Base-by-base conservation (phyloP, 108 stramenopile genomes). In the Phaeodactylum tricornutum region DNA sequence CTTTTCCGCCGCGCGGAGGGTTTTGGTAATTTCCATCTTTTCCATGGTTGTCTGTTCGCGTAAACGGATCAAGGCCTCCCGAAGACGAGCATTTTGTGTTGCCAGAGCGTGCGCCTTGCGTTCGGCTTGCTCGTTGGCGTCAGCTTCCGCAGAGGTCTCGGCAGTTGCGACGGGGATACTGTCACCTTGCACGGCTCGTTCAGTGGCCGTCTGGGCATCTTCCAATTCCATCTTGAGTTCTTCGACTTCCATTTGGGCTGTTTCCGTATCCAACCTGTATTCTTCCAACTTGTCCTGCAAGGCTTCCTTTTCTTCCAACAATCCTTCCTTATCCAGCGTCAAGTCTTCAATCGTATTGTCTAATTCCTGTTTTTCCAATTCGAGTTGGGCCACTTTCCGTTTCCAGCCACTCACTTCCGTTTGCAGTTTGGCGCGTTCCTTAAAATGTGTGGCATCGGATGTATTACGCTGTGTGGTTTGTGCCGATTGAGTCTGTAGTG, bases 291-390 rank as follows among this genome's bases (percentile, higher is more conserved):
- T 46, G 62, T 90, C 84, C 41, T 74, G 58, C 48, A 90, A 45
- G 9, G 49, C 47, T 53, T 90, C 88, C 50, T 80, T 83, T 67
- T 85, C 80, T 64, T 89, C 80, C 49, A 52, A 47, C 16, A 89
- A 35, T 36, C 67, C 66, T 36, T 89, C 87, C 56, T 89, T 89
- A 48, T 89, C 87, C 60, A 89, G 59, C 9, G 81, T 63, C 53
- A 89, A 61, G 22, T 89, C 87, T 62, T 89, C 87, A 28, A 84
- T 59, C 1, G 75, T 67, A 17, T 57, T 44, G 42, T 89, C 83
- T 43, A 73, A 49, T 29, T 89, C 83, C 38, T 69, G 61, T 33
- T 75, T 77, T 25, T 82, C 83, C 22, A 71, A 42, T 42, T 67
- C 64, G 29, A 82, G 61, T 39, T 80, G 71, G 42, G 75, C 80